Base-by-base conservation (phyloP, 495 filamentous ascomycete genomes). In the Aspergillus sclerotiicarbonarius region DNA sequence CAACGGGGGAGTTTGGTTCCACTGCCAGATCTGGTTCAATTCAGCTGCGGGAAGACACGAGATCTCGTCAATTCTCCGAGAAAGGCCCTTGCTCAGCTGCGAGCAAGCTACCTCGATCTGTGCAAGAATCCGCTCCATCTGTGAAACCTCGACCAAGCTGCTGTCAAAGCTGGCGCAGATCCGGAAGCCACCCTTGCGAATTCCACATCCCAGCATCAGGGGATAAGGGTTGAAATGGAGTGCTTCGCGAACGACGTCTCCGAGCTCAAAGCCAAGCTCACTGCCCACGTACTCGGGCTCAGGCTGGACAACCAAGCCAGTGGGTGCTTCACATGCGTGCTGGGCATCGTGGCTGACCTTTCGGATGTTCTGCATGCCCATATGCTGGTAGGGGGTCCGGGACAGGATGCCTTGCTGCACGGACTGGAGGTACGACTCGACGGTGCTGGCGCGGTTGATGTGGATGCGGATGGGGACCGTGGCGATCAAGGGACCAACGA, bases 341-440 rank as follows among this genome's bases (percentile, higher is more conserved):
- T 81, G 75, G 5, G 87, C 82, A 60, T 89, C 86, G 0, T 72
- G 62, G 62, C 81, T 84, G 35, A 89, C 73, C 19, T 77, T 75
- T 55, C 82, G 75, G 57, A 91, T 91, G 52, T 87, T 79, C 67
- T 89, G 84, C 67, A 91, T 75, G 7, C 88, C 88, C 64, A 82
- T 77, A 48, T 89, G 86, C 67, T 91, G 82, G 64, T 85, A 84
- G 0, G 83, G 76, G 6, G 84, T 82, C 1, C 80, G 78, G 1
- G 72, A 71, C 18, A 83, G 66, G 20, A 80, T 74, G 13, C 77
- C 69, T 37, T 82, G 72, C 47, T 88, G 83, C 2, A 90, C 71
- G 0, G 67, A 47, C 32, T 78, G 74, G 5, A 80, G 64, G 37
- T 15, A 41, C 7, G 37, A 41, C 13, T 41, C 37, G 2, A 41